phyloP scores from a whole-genome alignment of 352 stramenopile species.

The Phytophthora vignae region DNA sequence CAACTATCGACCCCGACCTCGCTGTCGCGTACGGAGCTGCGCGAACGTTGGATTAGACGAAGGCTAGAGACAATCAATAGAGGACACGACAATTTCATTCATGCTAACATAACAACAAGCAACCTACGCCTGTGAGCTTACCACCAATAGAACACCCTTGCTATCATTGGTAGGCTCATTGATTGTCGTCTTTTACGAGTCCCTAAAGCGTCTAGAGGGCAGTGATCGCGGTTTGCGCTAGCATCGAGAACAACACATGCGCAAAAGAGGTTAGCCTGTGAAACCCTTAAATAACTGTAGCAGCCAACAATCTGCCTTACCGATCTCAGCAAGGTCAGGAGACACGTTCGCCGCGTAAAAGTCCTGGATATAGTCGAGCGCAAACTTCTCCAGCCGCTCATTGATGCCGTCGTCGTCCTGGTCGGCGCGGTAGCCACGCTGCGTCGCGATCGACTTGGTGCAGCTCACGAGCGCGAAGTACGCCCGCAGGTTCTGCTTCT shows the following conservation, averaged over 20 bases:
- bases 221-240: conserved; percentile 44
- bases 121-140: neutral
- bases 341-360: conserved; percentile 49
- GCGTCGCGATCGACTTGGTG: conserved; percentile 59
- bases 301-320: conserved; percentile 26
- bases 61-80: conserved; percentile 18
- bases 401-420: conserved; percentile 67
- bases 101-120: conserved; percentile 5
- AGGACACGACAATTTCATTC: conserved; percentile 17
- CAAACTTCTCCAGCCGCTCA: conserved; percentile 61
- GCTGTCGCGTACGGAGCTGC: conserved; percentile 73
- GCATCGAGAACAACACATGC: neutral
- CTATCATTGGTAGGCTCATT: neutral
- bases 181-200: neutral
- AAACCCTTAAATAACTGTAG: neutral
- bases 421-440: conserved; percentile 53
- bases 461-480: conserved; percentile 62
- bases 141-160: no score
- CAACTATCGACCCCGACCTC: conserved; percentile 73
- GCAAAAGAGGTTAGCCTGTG: conserved; percentile 6
- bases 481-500: conserved; percentile 62
- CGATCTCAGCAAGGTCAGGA: conserved; percentile 52
- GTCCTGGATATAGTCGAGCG: conserved; percentile 48
- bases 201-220: conserved; percentile 32
- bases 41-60: conserved; percentile 55